These are phyloP conservation scores for Hypoxylon sp. DNA, from an alignment of 2,329 filamentous ascomycete genomes.

Conservation along the genomic window DNA sequence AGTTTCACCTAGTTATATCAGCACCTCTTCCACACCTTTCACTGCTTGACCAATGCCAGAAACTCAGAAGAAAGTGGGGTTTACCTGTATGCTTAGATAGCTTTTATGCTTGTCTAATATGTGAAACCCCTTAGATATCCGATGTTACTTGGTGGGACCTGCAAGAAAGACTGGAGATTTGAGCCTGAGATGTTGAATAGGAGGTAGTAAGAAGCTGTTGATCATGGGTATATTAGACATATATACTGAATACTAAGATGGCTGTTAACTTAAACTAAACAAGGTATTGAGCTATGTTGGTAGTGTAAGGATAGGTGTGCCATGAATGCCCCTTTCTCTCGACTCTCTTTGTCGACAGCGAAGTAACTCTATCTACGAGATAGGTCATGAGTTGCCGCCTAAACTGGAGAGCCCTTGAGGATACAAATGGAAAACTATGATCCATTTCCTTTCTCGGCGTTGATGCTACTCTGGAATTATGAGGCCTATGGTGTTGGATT, in stretches of 20 bases:
- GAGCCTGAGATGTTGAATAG: background rate
- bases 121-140: background rate
- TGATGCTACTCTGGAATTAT: background rate
- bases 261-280: background rate
- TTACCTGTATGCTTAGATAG: background rate
- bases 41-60: background rate
- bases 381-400: background rate
- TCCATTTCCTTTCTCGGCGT: background rate
- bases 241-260: background rate
- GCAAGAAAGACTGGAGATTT: background rate
- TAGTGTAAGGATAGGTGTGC: background rate
- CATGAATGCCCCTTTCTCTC: background rate
- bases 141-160: background rate
- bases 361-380: background rate
- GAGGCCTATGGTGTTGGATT: background rate
- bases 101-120: conserved; percentile 9
- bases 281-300: background rate
- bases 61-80: conserved; percentile 11
- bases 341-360: background rate
- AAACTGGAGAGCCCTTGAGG: background rate
- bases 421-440: conserved; percentile 4
- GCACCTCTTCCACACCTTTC: background rate
- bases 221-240: background rate
- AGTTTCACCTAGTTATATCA: conserved; percentile 14
- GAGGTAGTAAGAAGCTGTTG: background rate